Conservation (phyloP, 306 rosid species). For the Vigna angularis region DNA sequence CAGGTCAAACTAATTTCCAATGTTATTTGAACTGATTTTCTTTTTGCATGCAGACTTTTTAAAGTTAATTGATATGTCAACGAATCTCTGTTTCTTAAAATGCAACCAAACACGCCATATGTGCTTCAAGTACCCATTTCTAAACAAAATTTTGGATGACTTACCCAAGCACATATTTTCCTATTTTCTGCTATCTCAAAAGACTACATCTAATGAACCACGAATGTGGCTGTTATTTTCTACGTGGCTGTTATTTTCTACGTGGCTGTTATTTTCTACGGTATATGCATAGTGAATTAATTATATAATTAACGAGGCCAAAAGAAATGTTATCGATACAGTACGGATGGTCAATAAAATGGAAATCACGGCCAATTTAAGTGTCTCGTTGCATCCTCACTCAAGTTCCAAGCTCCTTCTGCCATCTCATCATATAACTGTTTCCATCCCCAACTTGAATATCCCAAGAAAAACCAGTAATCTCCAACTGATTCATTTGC, state of each 20-base stretch:
- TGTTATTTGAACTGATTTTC: neutral
- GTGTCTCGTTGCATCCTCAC: constrained; percentile 55
- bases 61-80: too few relatives aligned
- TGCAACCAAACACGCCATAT: neutral
- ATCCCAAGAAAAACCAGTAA: constrained; percentile 92
- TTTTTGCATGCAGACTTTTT: neutral
- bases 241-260: too few relatives aligned
- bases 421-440: constrained; percentile 81
- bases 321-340: constrained; percentile 31
- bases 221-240: constrained; percentile 5
- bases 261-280: neutral
- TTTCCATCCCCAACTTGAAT: constrained; percentile 87
- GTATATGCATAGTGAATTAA: constrained; percentile 26
- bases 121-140: constrained; percentile 2
- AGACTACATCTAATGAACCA: neutral
- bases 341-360: constrained; percentile 7
- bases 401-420: constrained; percentile 73
- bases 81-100: neutral
- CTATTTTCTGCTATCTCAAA: neutral
- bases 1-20: neutral
- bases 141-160: constrained; percentile 12
- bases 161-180: constrained; percentile 27
- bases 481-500: constrained; percentile 55
- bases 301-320: constrained; percentile 30
- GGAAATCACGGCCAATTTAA: constrained; percentile 70